phyloP scores from a whole-genome alignment of 306 rosid species.

The Neltuma alba region DNA sequence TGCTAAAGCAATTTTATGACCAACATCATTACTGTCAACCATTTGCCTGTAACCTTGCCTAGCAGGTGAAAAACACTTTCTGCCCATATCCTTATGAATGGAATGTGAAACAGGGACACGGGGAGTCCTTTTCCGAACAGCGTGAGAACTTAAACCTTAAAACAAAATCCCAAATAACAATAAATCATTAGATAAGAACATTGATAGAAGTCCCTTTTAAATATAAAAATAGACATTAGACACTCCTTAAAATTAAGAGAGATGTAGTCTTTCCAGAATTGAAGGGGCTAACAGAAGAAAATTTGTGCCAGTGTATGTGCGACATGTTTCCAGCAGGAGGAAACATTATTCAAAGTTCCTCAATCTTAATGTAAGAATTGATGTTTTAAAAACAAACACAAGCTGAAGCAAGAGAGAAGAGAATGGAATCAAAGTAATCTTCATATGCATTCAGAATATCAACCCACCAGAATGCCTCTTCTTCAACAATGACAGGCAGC shows the following conservation, averaged over 20 bases:
- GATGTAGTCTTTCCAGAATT: background rate
- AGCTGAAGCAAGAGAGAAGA: slow-evolving; percentile 26
- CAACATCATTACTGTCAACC: slow-evolving; percentile 61
- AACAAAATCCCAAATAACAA: slow-evolving; percentile 29
- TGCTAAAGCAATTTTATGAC: slow-evolving; percentile 78
- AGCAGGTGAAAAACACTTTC: slow-evolving; percentile 59
- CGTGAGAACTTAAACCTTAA: slow-evolving; percentile 87
- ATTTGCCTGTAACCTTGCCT: slow-evolving; percentile 58
- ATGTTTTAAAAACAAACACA: slow-evolving; percentile 26
- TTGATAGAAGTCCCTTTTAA: slow-evolving; percentile 1
- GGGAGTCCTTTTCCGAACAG: slow-evolving; percentile 94
- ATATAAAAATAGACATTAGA: slow-evolving; percentile 2
- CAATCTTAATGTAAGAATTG: slow-evolving; percentile 32
- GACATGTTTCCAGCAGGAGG: slow-evolving; percentile 1
- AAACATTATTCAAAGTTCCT: slow-evolving; percentile 8
- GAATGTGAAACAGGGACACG: slow-evolving; percentile 80
- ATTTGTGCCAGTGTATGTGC: background rate
- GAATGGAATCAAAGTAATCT: slow-evolving; percentile 27
- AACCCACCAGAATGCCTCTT: slow-evolving; percentile 79
- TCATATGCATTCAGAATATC: slow-evolving; percentile 20
- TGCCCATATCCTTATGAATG: slow-evolving; percentile 61
- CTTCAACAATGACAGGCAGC: slow-evolving; percentile 83
- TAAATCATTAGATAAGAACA: slow-evolving; percentile 5
- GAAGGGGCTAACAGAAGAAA: slow-evolving; percentile 9
- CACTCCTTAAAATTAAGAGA: slow-evolving; percentile 15